Evolutionary conservation across 305 asterid species (phyloP).

Genomic region (Rubia balearica): DNA sequence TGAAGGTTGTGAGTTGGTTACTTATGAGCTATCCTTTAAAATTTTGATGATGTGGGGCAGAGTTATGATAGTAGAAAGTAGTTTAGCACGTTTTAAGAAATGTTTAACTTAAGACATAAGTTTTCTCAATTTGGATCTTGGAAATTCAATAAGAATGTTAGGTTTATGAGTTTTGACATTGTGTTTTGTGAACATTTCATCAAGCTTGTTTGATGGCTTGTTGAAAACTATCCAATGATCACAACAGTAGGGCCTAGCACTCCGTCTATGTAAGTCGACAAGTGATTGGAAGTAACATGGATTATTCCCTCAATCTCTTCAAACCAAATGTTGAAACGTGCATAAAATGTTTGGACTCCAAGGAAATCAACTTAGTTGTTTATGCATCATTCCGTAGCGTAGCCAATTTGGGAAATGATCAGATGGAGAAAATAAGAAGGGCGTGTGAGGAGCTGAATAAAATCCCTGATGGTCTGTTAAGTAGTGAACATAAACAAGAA

Average conservation of each 20-base stretch:
- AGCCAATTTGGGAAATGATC: conserved; percentile 34
- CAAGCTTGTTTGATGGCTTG: conserved; percentile 17
- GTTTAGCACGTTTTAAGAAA: too few relatives aligned
- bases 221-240: conserved; percentile 11
- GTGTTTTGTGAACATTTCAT: neutral
- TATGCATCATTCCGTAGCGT: conserved; percentile 46
- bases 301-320: conserved; percentile 27
- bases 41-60: too few relatives aligned
- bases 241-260: neutral
- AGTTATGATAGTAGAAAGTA: too few relatives aligned
- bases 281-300: conserved; percentile 22
- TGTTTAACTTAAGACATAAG: too few relatives aligned
- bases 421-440: conserved; percentile 47
- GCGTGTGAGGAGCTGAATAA: conserved; percentile 30
- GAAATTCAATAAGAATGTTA: too few relatives aligned
- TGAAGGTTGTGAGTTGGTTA: too few relatives aligned
- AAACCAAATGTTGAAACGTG: conserved; percentile 25
- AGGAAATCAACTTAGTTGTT: conserved; percentile 32
- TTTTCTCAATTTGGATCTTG: too few relatives aligned
- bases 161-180: neutral
- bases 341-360: conserved; percentile 41
- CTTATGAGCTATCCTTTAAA: too few relatives aligned
- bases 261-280: conserved; percentile 20
- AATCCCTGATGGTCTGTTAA: conserved; percentile 29
- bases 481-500: conserved; percentile 10